These are phyloP conservation scores for Dactylorhiza incarnata DNA, from an alignment of 106 monocot species.

Conservation along the genomic window DNA sequence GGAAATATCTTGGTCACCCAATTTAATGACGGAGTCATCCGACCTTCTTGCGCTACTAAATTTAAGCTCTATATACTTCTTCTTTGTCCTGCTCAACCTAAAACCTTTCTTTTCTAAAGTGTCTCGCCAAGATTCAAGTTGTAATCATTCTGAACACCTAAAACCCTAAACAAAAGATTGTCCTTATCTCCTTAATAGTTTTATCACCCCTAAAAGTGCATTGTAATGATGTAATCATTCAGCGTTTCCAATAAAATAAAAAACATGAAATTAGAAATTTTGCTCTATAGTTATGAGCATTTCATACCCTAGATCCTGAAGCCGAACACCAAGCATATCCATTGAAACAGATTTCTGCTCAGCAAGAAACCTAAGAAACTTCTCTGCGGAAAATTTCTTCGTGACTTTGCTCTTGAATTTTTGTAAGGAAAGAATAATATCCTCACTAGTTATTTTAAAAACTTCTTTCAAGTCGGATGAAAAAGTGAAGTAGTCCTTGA, in stretches of 20 bases:
- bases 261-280: background rate
- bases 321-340: conserved; percentile 78
- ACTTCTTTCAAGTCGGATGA: conserved; percentile 36
- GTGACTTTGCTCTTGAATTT: conserved; percentile 28
- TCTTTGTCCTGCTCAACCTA: no score
- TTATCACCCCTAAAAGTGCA: background rate
- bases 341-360: conserved; percentile 44
- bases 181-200: no score
- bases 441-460: conserved; percentile 56
- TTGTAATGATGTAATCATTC: background rate
- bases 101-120: no score
- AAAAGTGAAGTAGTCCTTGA: conserved; percentile 62
- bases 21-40: no score
- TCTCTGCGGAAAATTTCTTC: conserved; percentile 30
- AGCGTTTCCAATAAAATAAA: background rate
- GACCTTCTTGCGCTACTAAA: no score
- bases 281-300: background rate
- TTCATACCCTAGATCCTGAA: conserved; percentile 71
- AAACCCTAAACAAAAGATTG: no score
- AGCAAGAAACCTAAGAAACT: conserved; percentile 56
- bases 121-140: no score
- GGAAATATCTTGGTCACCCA: no score
- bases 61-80: no score
- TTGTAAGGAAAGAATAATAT: conserved; percentile 41
- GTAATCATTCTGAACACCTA: no score